Percentiles rank a stretch among this genome's conserved stretches.
These are phyloP conservation scores for Salix koriyanagi DNA, from an alignment of 345 rosid species.

Conservation along the genomic window DNA sequence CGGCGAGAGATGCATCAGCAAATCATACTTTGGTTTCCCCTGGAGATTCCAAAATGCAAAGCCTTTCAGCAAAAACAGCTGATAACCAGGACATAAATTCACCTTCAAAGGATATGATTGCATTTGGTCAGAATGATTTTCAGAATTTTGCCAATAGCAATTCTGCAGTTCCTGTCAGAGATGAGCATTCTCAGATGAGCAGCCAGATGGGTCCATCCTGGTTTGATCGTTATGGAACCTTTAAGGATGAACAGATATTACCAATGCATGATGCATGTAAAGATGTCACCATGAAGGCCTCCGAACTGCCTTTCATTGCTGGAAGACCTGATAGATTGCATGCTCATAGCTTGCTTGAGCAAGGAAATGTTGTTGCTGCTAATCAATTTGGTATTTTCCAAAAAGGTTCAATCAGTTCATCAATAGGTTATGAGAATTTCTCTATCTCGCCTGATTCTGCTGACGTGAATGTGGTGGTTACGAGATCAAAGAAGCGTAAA, in stretches of 20 bases:
- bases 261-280: constrained; percentile 40
- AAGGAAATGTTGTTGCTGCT: constrained; percentile 27
- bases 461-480: constrained; percentile 24
- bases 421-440: constrained; percentile 33
- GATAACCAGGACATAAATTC: constrained; percentile 29
- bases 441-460: constrained; percentile 36
- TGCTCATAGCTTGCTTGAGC: constrained; percentile 32
- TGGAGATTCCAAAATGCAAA: constrained; percentile 35
- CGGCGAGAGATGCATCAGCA: constrained; percentile 33
- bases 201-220: constrained; percentile 77
- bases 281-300: constrained; percentile 29
- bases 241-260: constrained; percentile 61
- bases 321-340: constrained; percentile 40
- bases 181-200: constrained; percentile 55
- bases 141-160: constrained; percentile 33
- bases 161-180: constrained; percentile 28
- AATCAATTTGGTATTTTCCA: constrained; percentile 25
- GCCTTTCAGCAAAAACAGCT: constrained; percentile 22
- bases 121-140: constrained; percentile 34
- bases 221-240: constrained; percentile 65
- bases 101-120: constrained; percentile 30
- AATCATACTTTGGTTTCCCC: constrained; percentile 19
- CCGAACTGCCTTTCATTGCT: constrained; percentile 40
- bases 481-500: constrained; percentile 67
- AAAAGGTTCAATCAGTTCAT: constrained; percentile 27